Evolutionary conservation across 192 early-diverging fungal genomes (phyloP).

Genomic region (Backusella liffmaniae): DNA sequence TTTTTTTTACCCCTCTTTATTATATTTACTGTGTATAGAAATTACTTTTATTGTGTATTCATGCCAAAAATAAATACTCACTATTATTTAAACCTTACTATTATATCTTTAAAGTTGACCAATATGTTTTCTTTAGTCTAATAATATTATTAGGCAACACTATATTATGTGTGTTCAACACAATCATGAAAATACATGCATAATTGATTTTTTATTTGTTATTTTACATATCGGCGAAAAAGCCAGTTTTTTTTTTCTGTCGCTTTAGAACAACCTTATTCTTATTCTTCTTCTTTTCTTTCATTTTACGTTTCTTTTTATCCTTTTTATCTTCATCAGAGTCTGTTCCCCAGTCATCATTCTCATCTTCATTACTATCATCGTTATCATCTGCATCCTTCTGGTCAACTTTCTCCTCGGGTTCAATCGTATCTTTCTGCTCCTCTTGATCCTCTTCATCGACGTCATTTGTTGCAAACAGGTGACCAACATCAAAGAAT

Average conservation of each 20-base stretch:
- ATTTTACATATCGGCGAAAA: constrained; percentile 28
- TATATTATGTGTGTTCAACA: too few relatives aligned
- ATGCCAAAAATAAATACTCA: neutral
- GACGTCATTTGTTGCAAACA: constrained; percentile 49
- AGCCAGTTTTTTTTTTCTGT: neutral
- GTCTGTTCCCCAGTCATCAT: constrained; percentile 18
- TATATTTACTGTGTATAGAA: neutral
- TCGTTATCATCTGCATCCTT: constrained; percentile 20
- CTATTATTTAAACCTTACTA: neutral
- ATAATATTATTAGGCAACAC: too few relatives aligned
- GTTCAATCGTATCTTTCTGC: constrained; percentile 42
- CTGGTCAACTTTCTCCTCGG: constrained; percentile 24
- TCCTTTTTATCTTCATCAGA: constrained; percentile 11
- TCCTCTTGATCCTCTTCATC: constrained; percentile 48
- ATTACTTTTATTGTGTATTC: neutral
- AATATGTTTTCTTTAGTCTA: neutral
- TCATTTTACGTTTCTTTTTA: constrained; percentile 23
- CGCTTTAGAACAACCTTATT: neutral
- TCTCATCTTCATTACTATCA: constrained; percentile 21
- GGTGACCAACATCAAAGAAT: constrained; percentile 83
- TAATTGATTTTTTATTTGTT: neutral
- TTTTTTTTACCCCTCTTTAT: neutral
- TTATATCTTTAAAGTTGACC: neutral
- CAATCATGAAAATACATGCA: too few relatives aligned
- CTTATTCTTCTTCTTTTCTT: constrained; percentile 22